phyloP scores from a whole-genome alignment of 345 rosid species.

The Aquilaria yunnanensis region DNA sequence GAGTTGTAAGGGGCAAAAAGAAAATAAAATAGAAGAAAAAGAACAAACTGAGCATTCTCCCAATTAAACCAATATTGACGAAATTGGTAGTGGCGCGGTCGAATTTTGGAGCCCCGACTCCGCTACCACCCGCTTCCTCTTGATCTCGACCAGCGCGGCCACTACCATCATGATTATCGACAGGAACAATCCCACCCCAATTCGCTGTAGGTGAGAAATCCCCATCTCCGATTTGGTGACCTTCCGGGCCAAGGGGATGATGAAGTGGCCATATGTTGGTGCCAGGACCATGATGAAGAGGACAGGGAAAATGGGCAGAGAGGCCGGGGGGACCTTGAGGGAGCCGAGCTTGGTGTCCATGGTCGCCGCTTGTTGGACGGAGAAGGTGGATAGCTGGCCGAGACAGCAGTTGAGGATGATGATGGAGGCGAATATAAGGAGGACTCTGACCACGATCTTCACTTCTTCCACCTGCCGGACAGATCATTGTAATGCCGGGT shows the following conservation, averaged over 20 bases:
- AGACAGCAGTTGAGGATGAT: conserved; percentile 89
- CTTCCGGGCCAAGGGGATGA: too few species aligned
- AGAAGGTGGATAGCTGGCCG: conserved; percentile 93
- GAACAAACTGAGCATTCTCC: background rate
- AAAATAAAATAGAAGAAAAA: too few species aligned
- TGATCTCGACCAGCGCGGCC: too few species aligned
- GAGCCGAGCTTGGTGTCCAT: conserved; percentile 77
- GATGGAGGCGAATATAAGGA: conserved; percentile 80
- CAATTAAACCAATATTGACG: too few species aligned
- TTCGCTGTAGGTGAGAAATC: too few species aligned
- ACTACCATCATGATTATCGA: too few species aligned
- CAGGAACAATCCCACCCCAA: too few species aligned
- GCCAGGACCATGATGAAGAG: conserved; percentile 74
- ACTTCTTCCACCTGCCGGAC: conserved; percentile 59
- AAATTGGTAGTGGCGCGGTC: conserved; percentile 53
- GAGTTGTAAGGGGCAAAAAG: too few species aligned
- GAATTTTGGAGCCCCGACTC: conserved; percentile 30
- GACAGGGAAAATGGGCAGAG: conserved; percentile 83
- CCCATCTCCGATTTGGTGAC: too few species aligned
- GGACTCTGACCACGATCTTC: conserved; percentile 48
- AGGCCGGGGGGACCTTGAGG: conserved; percentile 74
- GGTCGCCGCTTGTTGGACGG: conserved; percentile 88
- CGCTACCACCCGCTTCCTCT: conserved; percentile 17
- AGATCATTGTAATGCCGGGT: conserved; percentile 40
- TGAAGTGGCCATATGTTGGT: conserved; percentile 16